phyloP scores from a whole-genome alignment of 805 yeast species.

The Sungouiozyma ichnusensis region DNA sequence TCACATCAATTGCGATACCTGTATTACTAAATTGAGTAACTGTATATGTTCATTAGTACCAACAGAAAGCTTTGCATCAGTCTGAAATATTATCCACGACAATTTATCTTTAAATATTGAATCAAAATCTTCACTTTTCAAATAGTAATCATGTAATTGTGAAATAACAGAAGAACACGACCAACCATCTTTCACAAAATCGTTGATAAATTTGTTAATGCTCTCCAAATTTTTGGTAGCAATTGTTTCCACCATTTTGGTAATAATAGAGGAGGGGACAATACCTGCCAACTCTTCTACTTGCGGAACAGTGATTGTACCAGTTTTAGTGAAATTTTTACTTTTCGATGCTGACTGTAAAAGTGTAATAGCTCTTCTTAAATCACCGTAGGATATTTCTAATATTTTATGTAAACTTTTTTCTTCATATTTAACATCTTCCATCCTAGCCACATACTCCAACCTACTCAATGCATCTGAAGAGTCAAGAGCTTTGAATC shows the following conservation, averaged over 20 bases:
- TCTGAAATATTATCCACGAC: conserved; percentile 55
- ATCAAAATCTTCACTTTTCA: conserved; percentile 41
- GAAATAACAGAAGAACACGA: conserved; percentile 61
- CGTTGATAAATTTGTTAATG: conserved; percentile 37
- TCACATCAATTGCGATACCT: conserved; percentile 34
- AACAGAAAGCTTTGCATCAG: conserved; percentile 63
- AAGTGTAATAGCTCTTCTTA: conserved; percentile 84
- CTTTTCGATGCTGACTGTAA: conserved; percentile 74
- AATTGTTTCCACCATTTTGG: conserved; percentile 32
- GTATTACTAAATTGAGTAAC: conserved; percentile 50
- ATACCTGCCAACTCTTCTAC: conserved; percentile 71
- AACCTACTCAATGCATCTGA: conserved; percentile 62
- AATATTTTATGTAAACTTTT: conserved; percentile 55
- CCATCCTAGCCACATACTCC: conserved; percentile 45
- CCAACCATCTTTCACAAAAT: conserved; percentile 60
- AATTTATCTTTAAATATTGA: conserved; percentile 53
- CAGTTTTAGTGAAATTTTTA: conserved; percentile 28
- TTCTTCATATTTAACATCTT: conserved; percentile 33
- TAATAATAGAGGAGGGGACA: conserved; percentile 42
- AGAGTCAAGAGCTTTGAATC: conserved; percentile 72
- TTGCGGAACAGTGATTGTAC: conserved; percentile 34
- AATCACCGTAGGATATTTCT: conserved; percentile 75
- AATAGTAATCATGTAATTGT: conserved; percentile 61
- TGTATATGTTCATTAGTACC: conserved; percentile 90
- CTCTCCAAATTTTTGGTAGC: conserved; percentile 24